These are phyloP conservation scores for Durusdinium trenchii DNA, from an alignment of 73 alveolate genomes.

Conservation along the genomic window DNA sequence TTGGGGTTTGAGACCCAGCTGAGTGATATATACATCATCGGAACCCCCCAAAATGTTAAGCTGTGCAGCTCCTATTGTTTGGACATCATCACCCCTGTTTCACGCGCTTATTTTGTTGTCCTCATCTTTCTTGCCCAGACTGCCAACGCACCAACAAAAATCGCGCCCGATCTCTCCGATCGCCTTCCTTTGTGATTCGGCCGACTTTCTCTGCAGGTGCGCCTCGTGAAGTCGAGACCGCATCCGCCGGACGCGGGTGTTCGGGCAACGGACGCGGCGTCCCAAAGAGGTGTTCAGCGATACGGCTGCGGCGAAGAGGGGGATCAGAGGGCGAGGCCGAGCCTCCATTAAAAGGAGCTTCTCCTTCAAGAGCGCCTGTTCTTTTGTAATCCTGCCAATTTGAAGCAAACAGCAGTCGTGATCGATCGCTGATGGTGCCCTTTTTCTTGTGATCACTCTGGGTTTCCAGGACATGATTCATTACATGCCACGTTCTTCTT, in stretches of 20 bases:
- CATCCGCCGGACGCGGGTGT: background rate
- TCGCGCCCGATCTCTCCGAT: background rate
- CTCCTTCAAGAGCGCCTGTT: constrained; percentile 86
- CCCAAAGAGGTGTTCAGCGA: too few species aligned
- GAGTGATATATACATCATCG: too few species aligned
- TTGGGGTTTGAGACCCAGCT: too few species aligned
- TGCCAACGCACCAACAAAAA: background rate
- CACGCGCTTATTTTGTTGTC: too few species aligned
- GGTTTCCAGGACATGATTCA: background rate
- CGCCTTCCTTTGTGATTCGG: constrained; percentile 90
- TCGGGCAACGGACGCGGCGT: background rate
- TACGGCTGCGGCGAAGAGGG: too few species aligned
- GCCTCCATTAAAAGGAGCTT: constrained; percentile 89
- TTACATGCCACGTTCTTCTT: too few species aligned
- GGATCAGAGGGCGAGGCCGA: background rate
- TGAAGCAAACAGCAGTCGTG: background rate
- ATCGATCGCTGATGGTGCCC: background rate
- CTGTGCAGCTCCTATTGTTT: too few species aligned
- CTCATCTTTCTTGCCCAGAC: background rate
- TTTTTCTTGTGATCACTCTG: too few species aligned
- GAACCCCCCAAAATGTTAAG: too few species aligned
- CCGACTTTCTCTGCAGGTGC: constrained; percentile 68
- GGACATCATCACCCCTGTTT: too few species aligned
- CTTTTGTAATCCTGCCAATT: constrained; percentile 49
- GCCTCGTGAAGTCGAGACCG: background rate